These are phyloP conservation scores for Apophysomyces sp. DNA, from an alignment of 371 early-diverging fungal species.

Conservation along the genomic window DNA sequence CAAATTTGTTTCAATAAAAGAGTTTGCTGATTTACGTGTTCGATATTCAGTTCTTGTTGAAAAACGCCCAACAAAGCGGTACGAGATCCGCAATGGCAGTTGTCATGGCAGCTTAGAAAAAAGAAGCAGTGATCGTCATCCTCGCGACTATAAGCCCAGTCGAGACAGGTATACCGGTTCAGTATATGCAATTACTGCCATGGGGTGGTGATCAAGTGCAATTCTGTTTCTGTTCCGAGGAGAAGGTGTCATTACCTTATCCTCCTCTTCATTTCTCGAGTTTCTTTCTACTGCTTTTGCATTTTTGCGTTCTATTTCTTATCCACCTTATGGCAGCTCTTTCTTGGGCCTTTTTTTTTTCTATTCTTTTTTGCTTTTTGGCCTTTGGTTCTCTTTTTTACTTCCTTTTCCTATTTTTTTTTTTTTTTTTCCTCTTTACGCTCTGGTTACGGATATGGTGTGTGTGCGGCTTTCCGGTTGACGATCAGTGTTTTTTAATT, in stretches of 20 bases:
- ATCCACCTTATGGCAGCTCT: not conserved
- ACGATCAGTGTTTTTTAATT: not conserved
- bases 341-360: not conserved
- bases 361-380: not conserved
- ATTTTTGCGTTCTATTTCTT: not conserved
- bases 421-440: not conserved
- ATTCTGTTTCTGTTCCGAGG: not conserved
- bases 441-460: not conserved
- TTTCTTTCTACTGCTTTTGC: not conserved
- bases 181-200: slow-evolving; percentile 3
- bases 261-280: not conserved
- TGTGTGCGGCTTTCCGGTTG: not conserved
- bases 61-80: not conserved
- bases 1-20: not conserved
- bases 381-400: not conserved
- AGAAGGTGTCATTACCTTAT: not conserved
- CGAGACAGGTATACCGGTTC: slow-evolving; percentile 4
- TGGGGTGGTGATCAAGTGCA: not conserved
- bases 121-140: not conserved
- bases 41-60: not conserved
- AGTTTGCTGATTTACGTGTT: not conserved
- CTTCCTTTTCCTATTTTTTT: not conserved
- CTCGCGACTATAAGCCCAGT: not conserved
- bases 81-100: not conserved
- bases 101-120: not conserved